Base-by-base conservation (phyloP, 805 yeast genomes). In the Metschnikowia continentalis region DNA sequence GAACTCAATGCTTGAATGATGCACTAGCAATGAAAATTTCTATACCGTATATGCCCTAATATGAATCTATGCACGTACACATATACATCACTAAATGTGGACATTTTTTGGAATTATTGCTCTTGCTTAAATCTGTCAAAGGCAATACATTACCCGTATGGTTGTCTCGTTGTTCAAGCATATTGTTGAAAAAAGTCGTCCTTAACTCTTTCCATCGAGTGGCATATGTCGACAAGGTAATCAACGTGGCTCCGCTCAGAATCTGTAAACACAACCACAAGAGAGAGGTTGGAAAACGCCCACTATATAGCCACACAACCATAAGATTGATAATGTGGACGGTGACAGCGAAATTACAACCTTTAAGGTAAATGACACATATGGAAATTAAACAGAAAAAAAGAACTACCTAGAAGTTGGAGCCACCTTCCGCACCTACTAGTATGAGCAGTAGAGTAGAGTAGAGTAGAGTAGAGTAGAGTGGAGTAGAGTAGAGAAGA, bases 271-370 rank as follows among this genome's bases (percentile, higher is more conserved):
- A 64, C 92, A 97, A 89, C 98, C 98, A 92, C 45, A 84, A 73
- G 5, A 86, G 55, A 33, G 83, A 80, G 14, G 71, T 70, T 0
- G 99, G 99, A 55, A 92, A 78, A 32, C 77, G 74, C 0, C 81
- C 78, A 1, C 88, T 76, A 55, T 81, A 82, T 1, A 80, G 53
- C 82, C 88, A 83, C 0, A 83, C 88, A 3, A 89, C 82, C 3
- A 83, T 47, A 22, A 92, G 67, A 68, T 92, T 86, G 46, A 94
- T 78, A 20, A 86, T 81, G 67, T 94, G 97, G 14, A 92, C 81
- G 0, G 99, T 94, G n/a, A 92, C 63, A 10, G 96, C 97, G 71
- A 94, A 92, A n/a, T n/a, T n/a, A n/a, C n/a, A n/a, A n/a, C n/a
- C n/a, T n/a, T n/a, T n/a, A n/a, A n/a, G n/a, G n/a, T n/a, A n/a